These are phyloP conservation scores for Sordariomycetes sp. DNA, from an alignment of 2,329 filamentous ascomycete genomes.

Conservation along the genomic window DNA sequence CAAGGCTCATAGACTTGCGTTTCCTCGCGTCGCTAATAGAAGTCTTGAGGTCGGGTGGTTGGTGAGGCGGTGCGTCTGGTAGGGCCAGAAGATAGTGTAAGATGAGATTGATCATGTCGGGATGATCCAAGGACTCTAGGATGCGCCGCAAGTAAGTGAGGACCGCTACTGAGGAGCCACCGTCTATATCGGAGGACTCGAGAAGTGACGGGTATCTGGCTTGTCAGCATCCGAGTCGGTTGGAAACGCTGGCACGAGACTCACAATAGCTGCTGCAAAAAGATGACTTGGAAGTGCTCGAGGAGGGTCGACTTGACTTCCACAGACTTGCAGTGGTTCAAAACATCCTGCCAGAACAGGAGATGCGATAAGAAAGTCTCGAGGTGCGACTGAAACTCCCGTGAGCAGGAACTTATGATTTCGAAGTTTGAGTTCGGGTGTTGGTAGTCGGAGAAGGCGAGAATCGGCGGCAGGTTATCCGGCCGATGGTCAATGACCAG, in stretches of 20 bases:
- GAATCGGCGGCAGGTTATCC: conserved; percentile 69
- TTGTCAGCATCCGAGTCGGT: conserved; percentile 6
- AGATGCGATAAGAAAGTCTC: conserved; percentile 92
- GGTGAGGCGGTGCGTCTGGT: conserved; percentile 35
- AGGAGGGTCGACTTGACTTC: conserved; percentile 90
- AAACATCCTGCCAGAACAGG: conserved; percentile 94
- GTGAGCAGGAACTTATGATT: conserved; percentile 64
- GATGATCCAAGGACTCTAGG: conserved; percentile 83
- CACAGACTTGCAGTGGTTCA: conserved; percentile 86
- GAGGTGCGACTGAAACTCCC: conserved; percentile 75
- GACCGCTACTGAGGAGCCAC: conserved; percentile 91
- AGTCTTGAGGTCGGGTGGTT: conserved; percentile 26
- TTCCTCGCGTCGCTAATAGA: conserved; percentile 62
- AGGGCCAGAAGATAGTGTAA: conserved; percentile 85
- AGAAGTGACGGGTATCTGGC: conserved; percentile 83
- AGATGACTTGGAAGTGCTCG: conserved; percentile 95
- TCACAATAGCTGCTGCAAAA: conserved; percentile 86
- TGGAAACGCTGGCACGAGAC: conserved; percentile 16
- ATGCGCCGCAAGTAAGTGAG: conserved; percentile 88
- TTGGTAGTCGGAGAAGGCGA: conserved; percentile 83
- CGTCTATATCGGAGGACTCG: conserved; percentile 94
- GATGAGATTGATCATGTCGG: conserved; percentile 89
- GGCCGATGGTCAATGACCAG: conserved; percentile 71
- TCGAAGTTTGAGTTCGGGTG: conserved; percentile 61
- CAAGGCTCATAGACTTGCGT: conserved; percentile 80